These are phyloP conservation scores for Coniochaeta sp. DNA, from an alignment of 2,329 filamentous ascomycete species.

Conservation along the genomic window DNA sequence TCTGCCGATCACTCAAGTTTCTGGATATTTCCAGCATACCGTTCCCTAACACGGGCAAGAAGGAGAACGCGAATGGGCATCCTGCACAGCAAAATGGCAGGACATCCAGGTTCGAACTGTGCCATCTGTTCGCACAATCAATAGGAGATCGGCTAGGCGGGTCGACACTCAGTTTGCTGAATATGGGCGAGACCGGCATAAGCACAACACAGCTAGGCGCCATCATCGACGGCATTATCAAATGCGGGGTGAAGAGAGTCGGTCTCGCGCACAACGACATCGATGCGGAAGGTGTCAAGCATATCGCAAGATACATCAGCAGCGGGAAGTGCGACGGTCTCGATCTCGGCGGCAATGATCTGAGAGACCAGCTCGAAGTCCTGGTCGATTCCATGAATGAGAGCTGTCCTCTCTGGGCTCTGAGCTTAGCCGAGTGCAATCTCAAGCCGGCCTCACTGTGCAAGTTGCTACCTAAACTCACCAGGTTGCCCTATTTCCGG, in stretches of 20 bases:
- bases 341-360: constrained; percentile 80
- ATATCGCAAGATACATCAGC: constrained; percentile 69
- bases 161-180: constrained; percentile 69
- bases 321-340: constrained; percentile 77
- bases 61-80: constrained; percentile 5
- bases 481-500: constrained; percentile 63
- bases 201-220: constrained; percentile 62
- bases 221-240: constrained; percentile 75
- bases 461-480: constrained; percentile 66
- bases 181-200: constrained; percentile 72
- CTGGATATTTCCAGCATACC: constrained; percentile 81
- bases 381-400: constrained; percentile 45
- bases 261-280: constrained; percentile 79
- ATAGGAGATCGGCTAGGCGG: constrained; percentile 72
- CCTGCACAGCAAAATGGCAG: constrained; percentile 12
- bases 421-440: constrained; percentile 82
- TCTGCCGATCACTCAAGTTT: constrained; percentile 78
- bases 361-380: constrained; percentile 45
- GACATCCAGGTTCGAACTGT: constrained; percentile 38
- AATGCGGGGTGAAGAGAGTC: constrained; percentile 69
- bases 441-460: constrained; percentile 65
- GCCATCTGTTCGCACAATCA: constrained; percentile 64
- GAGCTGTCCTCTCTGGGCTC: constrained; percentile 60
- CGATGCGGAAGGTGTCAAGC: constrained; percentile 62
- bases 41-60: constrained; percentile 46